Conservation (phyloP, 306 rosid species). For the Comarum palustre region DNA sequence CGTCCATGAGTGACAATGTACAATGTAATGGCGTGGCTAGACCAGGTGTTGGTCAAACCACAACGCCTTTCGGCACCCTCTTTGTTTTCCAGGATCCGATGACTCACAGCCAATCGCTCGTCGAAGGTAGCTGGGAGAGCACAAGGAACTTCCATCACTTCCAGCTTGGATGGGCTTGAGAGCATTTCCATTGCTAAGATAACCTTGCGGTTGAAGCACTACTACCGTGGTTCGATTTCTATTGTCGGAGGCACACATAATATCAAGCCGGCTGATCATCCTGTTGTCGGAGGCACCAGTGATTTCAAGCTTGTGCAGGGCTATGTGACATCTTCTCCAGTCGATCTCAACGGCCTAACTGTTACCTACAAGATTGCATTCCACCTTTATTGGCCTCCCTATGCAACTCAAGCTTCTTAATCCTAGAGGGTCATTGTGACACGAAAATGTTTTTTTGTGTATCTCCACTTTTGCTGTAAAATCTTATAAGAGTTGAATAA, state of each 20-base stretch:
- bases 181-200: conserved; percentile 61
- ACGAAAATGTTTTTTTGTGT: too few relatives aligned
- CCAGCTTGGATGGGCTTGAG: conserved; percentile 60
- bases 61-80: conserved; percentile 63
- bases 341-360: conserved; percentile 42
- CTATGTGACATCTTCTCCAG: conserved; percentile 55
- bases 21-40: conserved; percentile 49
- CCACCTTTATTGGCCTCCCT: conserved; percentile 88
- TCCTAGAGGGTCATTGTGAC: conserved; percentile 1
- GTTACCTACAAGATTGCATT: conserved; percentile 56
- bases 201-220: conserved; percentile 45
- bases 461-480: background rate
- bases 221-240: conserved; percentile 52
- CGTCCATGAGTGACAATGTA: too few relatives aligned
- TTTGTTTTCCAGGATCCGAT: conserved; percentile 64
- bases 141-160: conserved; percentile 63
- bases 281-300: conserved; percentile 73
- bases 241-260: conserved; percentile 58
- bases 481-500: background rate
- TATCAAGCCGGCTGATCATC: conserved; percentile 46
- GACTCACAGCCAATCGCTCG: conserved; percentile 39
- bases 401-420: conserved; percentile 37
- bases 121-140: conserved; percentile 56
- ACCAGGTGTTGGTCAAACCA: conserved; percentile 34
- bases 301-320: conserved; percentile 77